Conservation (phyloP, 768 basidiomycete species). For the Serendipita sp. region DNA sequence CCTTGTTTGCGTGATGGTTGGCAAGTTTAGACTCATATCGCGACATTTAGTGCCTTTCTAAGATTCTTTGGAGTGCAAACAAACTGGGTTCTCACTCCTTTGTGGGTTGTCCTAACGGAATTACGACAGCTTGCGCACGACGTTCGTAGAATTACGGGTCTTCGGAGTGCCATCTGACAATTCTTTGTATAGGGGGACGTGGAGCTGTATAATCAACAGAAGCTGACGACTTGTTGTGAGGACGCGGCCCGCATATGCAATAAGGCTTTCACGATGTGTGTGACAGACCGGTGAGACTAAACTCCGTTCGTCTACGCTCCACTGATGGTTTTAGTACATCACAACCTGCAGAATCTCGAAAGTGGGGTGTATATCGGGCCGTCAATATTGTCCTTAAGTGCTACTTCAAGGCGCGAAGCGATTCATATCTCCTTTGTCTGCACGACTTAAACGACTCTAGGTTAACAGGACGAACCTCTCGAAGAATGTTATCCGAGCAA, state of each 20-base stretch:
- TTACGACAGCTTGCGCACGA: conserved; percentile 74
- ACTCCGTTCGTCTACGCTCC: neutral
- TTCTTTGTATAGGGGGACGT: conserved; percentile 27
- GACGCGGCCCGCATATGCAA: conserved; percentile 74
- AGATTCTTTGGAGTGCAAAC: conserved; percentile 66
- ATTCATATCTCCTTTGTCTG: neutral
- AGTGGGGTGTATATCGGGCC: conserved; percentile 87
- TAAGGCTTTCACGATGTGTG: conserved; percentile 78
- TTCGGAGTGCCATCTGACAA: conserved; percentile 36
- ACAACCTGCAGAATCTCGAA: conserved; percentile 55
- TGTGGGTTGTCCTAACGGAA: conserved; percentile 71
- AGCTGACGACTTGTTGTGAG: conserved; percentile 53
- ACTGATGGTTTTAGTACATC: conserved; percentile 36
- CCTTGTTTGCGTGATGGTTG: neutral
- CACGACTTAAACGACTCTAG: conserved; percentile 24
- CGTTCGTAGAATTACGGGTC: conserved; percentile 24
- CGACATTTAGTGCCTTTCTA: conserved; percentile 41
- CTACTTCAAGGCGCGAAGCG: conserved; percentile 67
- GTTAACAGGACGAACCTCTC: conserved; percentile 82
- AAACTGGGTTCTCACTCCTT: conserved; percentile 71
- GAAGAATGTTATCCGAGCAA: conserved; percentile 79
- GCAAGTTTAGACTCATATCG: conserved; percentile 2
- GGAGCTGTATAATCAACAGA: conserved; percentile 29
- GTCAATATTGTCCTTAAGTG: conserved; percentile 83
- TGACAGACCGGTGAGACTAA: conserved; percentile 53